Evolutionary conservation across 495 filamentous ascomycete species (phyloP).

Genomic region (Talaromyces stipitatus): DNA sequence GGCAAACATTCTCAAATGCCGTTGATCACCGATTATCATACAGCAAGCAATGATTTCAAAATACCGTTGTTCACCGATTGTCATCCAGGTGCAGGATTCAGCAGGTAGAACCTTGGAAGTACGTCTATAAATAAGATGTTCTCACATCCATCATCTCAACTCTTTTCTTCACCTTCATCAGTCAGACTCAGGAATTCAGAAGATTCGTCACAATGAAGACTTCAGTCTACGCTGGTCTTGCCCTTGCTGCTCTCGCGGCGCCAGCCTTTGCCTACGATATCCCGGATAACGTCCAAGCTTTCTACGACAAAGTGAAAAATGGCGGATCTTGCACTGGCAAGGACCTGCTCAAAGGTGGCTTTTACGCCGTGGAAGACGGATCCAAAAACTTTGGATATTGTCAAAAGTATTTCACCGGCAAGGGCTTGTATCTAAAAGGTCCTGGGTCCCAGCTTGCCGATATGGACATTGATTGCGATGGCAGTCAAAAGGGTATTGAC

Average conservation of each 20-base stretch:
- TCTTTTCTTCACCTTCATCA: not conserved
- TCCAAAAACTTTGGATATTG: conserved; percentile 17
- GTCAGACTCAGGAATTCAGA: not conserved
- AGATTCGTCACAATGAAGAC: not conserved
- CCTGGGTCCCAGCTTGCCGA: conserved; percentile 18
- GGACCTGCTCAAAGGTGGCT: conserved; percentile 15
- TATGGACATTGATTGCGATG: conserved; percentile 68
- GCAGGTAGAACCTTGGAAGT: no score
- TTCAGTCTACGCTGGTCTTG: not conserved
- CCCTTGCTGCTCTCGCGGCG: not conserved
- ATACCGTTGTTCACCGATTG: not conserved
- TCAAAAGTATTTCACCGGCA: conserved; percentile 15
- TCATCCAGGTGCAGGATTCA: no score
- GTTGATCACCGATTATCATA: no score
- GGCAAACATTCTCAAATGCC: no score
- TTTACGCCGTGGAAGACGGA: conserved; percentile 15
- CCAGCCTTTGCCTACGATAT: conserved; percentile 15
- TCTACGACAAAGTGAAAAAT: conserved; percentile 24
- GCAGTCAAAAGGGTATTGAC: conserved; percentile 39
- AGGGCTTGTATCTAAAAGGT: conserved; percentile 24
- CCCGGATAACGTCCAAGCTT: conserved; percentile 19
- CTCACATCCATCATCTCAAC: not conserved
- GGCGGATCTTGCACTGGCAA: not conserved
- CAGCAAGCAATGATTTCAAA: not conserved
- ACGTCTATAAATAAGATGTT: not conserved